Conservation (phyloP, 75 land plant species). For the Pinus tabuliformis region DNA sequence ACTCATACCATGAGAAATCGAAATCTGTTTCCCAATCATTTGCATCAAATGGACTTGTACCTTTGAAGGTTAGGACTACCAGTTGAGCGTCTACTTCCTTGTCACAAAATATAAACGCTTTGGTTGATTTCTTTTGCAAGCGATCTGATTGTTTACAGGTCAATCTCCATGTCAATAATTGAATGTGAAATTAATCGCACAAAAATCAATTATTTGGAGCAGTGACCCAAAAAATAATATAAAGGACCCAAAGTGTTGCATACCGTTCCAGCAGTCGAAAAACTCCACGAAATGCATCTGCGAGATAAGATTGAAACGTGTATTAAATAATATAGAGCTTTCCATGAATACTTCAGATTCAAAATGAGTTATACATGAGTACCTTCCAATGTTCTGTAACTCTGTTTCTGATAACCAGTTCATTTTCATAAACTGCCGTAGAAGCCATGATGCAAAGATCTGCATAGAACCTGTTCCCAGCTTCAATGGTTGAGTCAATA, state of each 20-base stretch:
- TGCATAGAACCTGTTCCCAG: conserved; percentile 6
- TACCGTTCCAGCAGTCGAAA: conserved; percentile 75
- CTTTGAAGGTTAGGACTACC: conserved; percentile 48
- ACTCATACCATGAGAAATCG: conserved; percentile 59
- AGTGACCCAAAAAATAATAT: not conserved
- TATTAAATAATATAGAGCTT: not conserved
- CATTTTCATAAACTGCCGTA: not conserved
- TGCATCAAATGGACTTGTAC: conserved; percentile 46
- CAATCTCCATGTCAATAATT: not conserved
- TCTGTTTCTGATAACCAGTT: not conserved
- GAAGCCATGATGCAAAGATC: conserved; percentile 11
- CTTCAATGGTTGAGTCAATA: not conserved
- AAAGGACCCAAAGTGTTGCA: not conserved
- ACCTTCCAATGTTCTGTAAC: conserved; percentile 31
- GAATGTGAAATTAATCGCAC: not conserved
- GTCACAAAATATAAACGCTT: conserved; percentile 51
- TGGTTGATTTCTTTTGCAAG: conserved; percentile 34
- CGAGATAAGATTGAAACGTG: not conserved
- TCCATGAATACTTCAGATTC: no score
- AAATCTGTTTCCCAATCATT: conserved; percentile 68
- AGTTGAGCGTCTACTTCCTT: conserved; percentile 39
- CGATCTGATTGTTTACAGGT: conserved; percentile 21
- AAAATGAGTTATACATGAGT: not conserved
- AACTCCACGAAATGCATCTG: conserved; percentile 78
- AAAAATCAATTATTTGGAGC: not conserved